Evolutionary conservation across 2,329 filamentous ascomycete genomes (phyloP), one percentile per base, ranked within the genome.

Genomic region (Fusarium sp.): DNA sequence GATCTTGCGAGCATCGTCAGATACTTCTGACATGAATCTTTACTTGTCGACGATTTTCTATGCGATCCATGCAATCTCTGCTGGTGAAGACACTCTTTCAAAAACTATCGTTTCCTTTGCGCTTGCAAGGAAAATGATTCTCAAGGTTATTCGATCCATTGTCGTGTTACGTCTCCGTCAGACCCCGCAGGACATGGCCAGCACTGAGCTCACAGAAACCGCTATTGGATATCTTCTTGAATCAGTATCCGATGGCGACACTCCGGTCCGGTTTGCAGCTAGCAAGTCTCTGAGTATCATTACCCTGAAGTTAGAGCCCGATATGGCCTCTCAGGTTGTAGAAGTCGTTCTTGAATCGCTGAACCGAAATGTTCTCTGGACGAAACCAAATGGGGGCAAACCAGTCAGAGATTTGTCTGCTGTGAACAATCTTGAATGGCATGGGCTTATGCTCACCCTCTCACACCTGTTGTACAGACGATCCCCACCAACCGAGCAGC

Each of bases 271-370:
- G 37, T 88, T 97, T 72, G 92, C 95, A 32, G 93, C 95, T 20
- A 97, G 94, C 77, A 99, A 99, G 80, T 92, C 94, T 6, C 86
- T 98, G 44, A 97, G 94, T 78, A 86, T 97, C 53, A 89, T 98
- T 68, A 91, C 94, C 0, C 82, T 96, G 50, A 94, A 92, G 69
- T 81, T 99, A 9, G 89, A 94, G 44, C 79, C 87, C 0, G 90
- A 91, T 22, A 94, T 97, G 90, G 93, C 92, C 2, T 86, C 87
- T 2, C 92, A 98, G 74, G 91, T 99, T 13, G 90, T 97, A 14
- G 92, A 97, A 62, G 94, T 92, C 1, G 90, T 98, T 13, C 84
- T 97, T 30, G 91, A 91, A 79, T 93, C 78, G 68, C 89, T 84
- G 78, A 84, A 84, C 55, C 80, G 82, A 13, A 89, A 89, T 56